phyloP scores from a whole-genome alignment of 306 rosid species.

The Prinsepia uniflora region DNA sequence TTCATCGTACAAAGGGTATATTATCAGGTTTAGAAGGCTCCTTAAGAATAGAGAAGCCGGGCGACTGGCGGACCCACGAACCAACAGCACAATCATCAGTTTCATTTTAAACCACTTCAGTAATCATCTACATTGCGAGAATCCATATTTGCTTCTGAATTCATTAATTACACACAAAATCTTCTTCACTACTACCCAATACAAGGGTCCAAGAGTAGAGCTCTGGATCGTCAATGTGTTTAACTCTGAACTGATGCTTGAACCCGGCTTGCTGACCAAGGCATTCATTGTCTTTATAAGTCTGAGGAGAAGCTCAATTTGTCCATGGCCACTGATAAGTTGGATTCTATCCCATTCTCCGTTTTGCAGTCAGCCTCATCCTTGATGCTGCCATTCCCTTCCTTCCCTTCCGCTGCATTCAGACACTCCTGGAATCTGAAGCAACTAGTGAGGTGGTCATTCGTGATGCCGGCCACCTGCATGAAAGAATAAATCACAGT shows the following conservation, averaged over 20 bases:
- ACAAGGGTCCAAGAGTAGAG: conserved; percentile 16
- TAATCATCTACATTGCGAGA: conserved; percentile 42
- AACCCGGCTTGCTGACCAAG: conserved; percentile 18
- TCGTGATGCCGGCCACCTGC: conserved; percentile 71
- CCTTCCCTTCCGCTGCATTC: conserved; percentile 52
- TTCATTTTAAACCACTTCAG: conserved; percentile 38
- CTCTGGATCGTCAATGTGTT: conserved; percentile 28
- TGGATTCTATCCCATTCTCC: conserved; percentile 40
- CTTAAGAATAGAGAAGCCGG: conserved; percentile 27
- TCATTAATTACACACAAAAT: conserved; percentile 49
- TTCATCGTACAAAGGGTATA: conserved; percentile 57
- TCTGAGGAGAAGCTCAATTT: conserved; percentile 60
- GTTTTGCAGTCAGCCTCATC: conserved; percentile 33
- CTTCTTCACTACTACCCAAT: conserved; percentile 37
- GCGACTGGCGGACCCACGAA: neutral
- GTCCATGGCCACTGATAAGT: conserved; percentile 54
- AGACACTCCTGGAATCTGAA: conserved; percentile 71
- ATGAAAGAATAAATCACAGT: conserved; percentile 72
- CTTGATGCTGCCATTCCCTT: conserved; percentile 42
- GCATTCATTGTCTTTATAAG: conserved; percentile 22
- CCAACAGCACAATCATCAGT: conserved; percentile 42
- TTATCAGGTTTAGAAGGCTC: conserved; percentile 38
- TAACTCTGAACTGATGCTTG: conserved; percentile 21
- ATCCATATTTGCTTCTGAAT: conserved; percentile 38
- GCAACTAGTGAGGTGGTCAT: conserved; percentile 74